phyloP scores from a whole-genome alignment of 306 rosid species.

The Crataegus laevigata region DNA sequence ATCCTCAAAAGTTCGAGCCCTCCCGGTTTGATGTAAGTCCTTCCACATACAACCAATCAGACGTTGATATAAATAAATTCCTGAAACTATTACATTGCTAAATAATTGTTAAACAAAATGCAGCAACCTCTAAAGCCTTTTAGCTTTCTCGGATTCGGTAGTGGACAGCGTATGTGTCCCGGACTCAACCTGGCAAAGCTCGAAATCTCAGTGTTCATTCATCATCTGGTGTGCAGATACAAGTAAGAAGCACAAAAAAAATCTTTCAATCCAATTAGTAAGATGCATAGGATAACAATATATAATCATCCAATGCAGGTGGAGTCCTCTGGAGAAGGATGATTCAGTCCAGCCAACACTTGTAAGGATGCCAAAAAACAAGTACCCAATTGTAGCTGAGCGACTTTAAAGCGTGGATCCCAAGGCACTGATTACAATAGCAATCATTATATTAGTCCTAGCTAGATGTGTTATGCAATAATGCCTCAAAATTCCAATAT shows the following conservation, averaged over 20 bases:
- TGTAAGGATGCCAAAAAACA: constrained; percentile 85
- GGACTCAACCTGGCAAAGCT: constrained; percentile 85
- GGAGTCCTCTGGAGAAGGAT: constrained; percentile 65
- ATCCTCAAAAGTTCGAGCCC: constrained; percentile 67
- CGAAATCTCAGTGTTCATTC: constrained; percentile 71
- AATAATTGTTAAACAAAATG: constrained; percentile 13
- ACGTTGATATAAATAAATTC: neutral
- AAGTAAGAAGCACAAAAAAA: constrained; percentile 35
- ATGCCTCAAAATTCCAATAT: too few relatives aligned
- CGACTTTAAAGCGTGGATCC: constrained; percentile 14
- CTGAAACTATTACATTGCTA: neutral
- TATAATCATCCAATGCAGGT: constrained; percentile 30
- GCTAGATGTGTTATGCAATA: neutral
- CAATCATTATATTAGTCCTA: neutral
- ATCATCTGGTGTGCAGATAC: constrained; percentile 69
- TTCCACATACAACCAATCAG: neutral
- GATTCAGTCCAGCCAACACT: constrained; percentile 74
- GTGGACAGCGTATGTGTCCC: constrained; percentile 88
- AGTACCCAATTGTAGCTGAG: constrained; percentile 56
- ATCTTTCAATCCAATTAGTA: neutral
- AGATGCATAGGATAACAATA: neutral
- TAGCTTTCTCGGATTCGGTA: constrained; percentile 81
- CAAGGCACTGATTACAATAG: neutral
- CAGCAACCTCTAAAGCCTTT: constrained; percentile 62
- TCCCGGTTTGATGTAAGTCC: constrained; percentile 70